Evolutionary conservation across 1,284 basidiomycete species (phyloP), one percentile per base, ranked within the genome.

Genomic region (Ganoderma resinaceum): DNA sequence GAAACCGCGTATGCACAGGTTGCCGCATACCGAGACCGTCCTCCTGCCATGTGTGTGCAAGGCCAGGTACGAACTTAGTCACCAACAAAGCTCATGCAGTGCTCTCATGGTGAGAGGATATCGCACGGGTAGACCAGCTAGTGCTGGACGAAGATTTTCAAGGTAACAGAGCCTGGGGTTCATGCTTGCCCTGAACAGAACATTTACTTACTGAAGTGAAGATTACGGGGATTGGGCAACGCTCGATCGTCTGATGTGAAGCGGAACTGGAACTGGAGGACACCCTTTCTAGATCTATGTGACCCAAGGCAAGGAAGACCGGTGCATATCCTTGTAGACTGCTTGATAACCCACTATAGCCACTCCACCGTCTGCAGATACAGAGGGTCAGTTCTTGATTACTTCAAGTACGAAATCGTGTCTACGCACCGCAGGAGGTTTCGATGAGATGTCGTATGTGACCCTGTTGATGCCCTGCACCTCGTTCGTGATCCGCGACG

Each of bases 401-500:
- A 16, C 42, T n/a, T 26, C 23, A n/a, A 37, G n/a, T 8, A 55
- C 33, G 49, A 31, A n/a, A 38, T 18, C 35, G 12, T 16, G n/a
- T 7, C 20, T 59, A 76, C 89, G 79, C 80, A 92, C 91, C 52
- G 94, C 95, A 65, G 98, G 97, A 52, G 97, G 98, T 84, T 99
- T 99, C 70, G 94, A 96, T 18, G 97, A 98, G 70, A 99, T 95
- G 80, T 99, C 98, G 80, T 98, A 98, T 7, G 94, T 95, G 58
- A 97, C 93, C 55, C 96, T 91, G 83, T 98, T 98, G 78, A 99
- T 91, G 31, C 97, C 97, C 72, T 86, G 83, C 7, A 98, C 96
- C 83, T 99, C 98, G 82, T 99, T 99, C 57, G 98, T 99, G 77
- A 99, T 99, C 66, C 98, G 89, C 65, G 95, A 97, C 26, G 96